Base-by-base conservation (phyloP, 2,329 filamentous ascomycete species). In the Ilyonectria robusta region DNA sequence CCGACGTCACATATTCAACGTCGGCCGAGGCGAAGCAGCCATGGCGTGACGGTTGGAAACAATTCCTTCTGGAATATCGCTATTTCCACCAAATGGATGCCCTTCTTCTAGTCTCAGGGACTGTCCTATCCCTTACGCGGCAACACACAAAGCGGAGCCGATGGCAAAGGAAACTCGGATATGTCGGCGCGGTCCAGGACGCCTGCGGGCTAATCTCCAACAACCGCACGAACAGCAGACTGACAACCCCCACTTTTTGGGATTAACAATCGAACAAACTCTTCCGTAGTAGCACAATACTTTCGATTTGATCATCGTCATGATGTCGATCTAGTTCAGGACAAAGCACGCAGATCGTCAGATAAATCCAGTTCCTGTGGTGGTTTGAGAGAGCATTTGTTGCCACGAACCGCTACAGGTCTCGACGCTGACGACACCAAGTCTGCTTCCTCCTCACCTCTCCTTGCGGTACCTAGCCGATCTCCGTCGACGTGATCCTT, bases 121-220 rank as follows among this genome's bases (percentile, higher is more conserved):
- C 53, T 10, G 4, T 13, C 51, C 58, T 10, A 2, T 13, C 51
- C 58, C 37, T 57, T 46, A 53, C 40, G 58, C 46, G 42, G 21
- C 46, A 44, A 60, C 51, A 61, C 46, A 35, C 53, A 53, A 11
- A 57, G 63, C 63, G 63, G 63, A 66, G 51, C 63, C 63, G 63
- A 56, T 61, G 57, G 46, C 42, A 57, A 66, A 61, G 10, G 17
- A 58, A 46, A 31, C 46, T 47, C 53, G 53, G 58, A 56, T 56
- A 61, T 48, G 59, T 61, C 58, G 59, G 58, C 63, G 63, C 63
- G 29, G 44, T 57, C 31, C 62, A 51, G 19, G 44, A 65, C 53
- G 47, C 44, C 63, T 61, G 46, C 46, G 47, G 44, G 37, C 48
- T 58, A 61, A 66, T 66, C 58, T 66, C 58, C 58, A 61, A 61